phyloP scores from a whole-genome alignment of 305 asterid species.

The Lippia alba region DNA sequence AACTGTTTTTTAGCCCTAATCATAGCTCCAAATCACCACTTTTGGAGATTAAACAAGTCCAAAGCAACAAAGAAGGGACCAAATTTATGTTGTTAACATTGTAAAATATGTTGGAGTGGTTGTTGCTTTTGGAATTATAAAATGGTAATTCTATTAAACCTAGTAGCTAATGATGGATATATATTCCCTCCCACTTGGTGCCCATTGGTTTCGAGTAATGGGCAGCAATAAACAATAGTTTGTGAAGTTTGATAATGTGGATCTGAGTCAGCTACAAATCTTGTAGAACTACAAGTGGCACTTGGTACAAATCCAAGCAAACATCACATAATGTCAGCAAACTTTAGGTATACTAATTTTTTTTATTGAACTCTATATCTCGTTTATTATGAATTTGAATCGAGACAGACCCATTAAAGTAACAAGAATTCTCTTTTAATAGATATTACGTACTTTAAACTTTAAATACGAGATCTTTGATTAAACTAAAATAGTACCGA shows the following conservation, averaged over 20 bases:
- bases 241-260: slow-evolving; percentile 18
- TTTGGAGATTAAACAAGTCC: slow-evolving; percentile 21
- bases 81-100: slow-evolving; percentile 8
- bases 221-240: not conserved
- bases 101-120: slow-evolving; percentile 21
- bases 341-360: too few relatives aligned
- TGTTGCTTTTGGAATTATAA: slow-evolving; percentile 22
- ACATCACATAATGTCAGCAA: slow-evolving; percentile 35
- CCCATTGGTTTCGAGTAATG: not conserved
- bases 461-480: too few relatives aligned
- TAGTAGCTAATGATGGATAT: not conserved
- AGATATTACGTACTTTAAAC: too few relatives aligned
- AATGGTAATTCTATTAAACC: slow-evolving; percentile 5
- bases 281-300: slow-evolving; percentile 26
- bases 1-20: slow-evolving; percentile 26
- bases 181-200: not conserved
- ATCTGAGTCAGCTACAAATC: slow-evolving; percentile 43
- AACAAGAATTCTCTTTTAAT: too few relatives aligned
- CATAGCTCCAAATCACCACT: slow-evolving; percentile 25
- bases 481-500: too few relatives aligned
- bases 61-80: slow-evolving; percentile 30
- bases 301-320: slow-evolving; percentile 25
- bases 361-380: too few relatives aligned
- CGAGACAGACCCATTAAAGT: too few relatives aligned
- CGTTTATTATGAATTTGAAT: too few relatives aligned